Percentiles rank a stretch among this genome's conserved stretches.
Evolutionary conservation across 805 yeast species (phyloP).

Genomic region (Pichia exigua): DNA sequence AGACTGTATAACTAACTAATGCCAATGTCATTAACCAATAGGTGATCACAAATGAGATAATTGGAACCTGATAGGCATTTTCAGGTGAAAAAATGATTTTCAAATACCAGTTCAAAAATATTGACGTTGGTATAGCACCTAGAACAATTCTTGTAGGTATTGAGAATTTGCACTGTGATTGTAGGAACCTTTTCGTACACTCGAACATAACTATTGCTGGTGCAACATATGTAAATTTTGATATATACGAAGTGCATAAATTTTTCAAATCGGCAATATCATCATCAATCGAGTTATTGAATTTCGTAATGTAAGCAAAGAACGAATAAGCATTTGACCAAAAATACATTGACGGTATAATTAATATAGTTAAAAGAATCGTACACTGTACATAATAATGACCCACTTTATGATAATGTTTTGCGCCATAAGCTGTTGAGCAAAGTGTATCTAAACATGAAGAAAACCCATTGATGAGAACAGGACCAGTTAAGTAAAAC

Average conservation of each 20-base stretch:
- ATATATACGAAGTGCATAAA: slow-evolving; percentile 49
- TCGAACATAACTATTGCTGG: slow-evolving; percentile 65
- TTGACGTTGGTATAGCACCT: slow-evolving; percentile 63
- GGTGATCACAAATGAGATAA: slow-evolving; percentile 58
- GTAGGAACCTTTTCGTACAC: slow-evolving; percentile 63
- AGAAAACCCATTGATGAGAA: slow-evolving; percentile 64
- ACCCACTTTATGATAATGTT: slow-evolving; percentile 55
- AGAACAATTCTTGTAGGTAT: slow-evolving; percentile 63
- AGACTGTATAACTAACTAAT: slow-evolving; percentile 43
- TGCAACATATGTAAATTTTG: slow-evolving; percentile 46
- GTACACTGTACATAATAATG: slow-evolving; percentile 59
- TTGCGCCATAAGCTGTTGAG: slow-evolving; percentile 67
- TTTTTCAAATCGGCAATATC: slow-evolving; percentile 33
- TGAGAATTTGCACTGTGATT: slow-evolving; percentile 68
- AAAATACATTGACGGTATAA: slow-evolving; percentile 46
- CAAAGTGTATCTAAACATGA: slow-evolving; percentile 72
- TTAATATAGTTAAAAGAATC: slow-evolving; percentile 38
- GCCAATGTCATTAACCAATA: slow-evolving; percentile 60
- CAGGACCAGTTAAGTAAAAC: slow-evolving; percentile 65
- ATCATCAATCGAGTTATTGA: neutral
- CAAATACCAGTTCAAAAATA: slow-evolving; percentile 47
- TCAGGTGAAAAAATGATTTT: slow-evolving; percentile 56
- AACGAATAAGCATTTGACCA: slow-evolving; percentile 49
- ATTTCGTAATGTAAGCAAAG: slow-evolving; percentile 32
- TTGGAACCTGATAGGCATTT: slow-evolving; percentile 45